Base-by-base conservation (phyloP, 176 grass and related monocot genomes). In the Ensete glaucum region DNA sequence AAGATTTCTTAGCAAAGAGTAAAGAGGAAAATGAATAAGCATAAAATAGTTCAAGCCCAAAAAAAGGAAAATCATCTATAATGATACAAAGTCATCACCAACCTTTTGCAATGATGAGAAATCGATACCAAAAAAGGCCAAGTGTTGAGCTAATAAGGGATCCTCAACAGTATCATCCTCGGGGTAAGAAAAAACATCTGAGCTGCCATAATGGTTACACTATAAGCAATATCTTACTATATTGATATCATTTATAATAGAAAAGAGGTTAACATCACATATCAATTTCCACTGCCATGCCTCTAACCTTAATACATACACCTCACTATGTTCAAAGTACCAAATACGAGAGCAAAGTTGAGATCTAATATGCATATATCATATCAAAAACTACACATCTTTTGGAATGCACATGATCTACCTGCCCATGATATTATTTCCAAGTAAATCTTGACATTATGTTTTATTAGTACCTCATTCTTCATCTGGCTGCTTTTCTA, bases 51-150 rank as follows among this genome's bases (percentile, higher is more conserved):
- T 12, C 11, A 2, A 3, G 63, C 23, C 4, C 63, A 65, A 60
- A 60, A 19, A 26, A 3, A 29, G 34, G 12, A 50, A 8, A 48
- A 49, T n/a, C 17, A 69, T 19, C 29, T 48, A 43, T 43, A 6
- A 17, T 69, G 16, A 17, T 3, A 2, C 19, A n/a, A 55, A 85
- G 12, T 9, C 53, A 69, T 67, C 15, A 70, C 75, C 85, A 59
- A 94, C 95, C 90, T 99, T 99, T 88, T 91, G 95, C 55, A 99
- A 86, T 82, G 95, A 99, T 24, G 95, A 94, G 82, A 99, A 99
- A 82, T 99, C 86, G 1, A 99, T 99, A 71, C 95, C 95, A 59
- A 99, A 99, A 87, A 94, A 89, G 9, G 82, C 93, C 14, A 99
- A 79, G 62, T 99, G 95, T 79, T 99, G 90, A 89, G 95, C 95